Evolutionary conservation across 331 rosid species (phyloP).

Genomic region (Telfairia occidentalis): DNA sequence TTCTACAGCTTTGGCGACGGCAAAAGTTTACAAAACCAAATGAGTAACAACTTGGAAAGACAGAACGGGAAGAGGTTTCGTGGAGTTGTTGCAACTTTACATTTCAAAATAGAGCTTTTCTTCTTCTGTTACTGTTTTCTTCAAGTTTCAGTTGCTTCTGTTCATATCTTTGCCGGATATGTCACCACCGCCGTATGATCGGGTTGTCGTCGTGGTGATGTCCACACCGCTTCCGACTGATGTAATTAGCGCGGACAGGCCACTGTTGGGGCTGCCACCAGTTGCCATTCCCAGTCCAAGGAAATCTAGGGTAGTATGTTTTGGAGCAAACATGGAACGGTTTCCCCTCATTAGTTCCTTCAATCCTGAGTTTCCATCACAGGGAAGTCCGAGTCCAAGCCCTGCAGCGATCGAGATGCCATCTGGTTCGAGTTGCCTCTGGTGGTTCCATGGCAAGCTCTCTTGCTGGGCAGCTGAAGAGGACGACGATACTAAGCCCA

Average conservation of each 20-base stretch:
- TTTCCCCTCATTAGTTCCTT: conserved; percentile 80
- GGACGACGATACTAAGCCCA: conserved; percentile 62
- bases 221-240: conserved; percentile 63
- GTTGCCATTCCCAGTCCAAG: conserved; percentile 94
- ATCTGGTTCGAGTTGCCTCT: conserved; percentile 37
- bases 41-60: neutral
- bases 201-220: conserved; percentile 34
- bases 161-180: conserved; percentile 57
- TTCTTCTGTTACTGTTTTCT: neutral
- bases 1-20: neutral
- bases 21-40: neutral
- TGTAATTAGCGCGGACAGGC: conserved; percentile 68
- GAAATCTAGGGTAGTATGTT: conserved; percentile 88
- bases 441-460: conserved; percentile 59
- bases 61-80: neutral
- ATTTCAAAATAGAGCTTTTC: neutral
- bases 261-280: conserved; percentile 46
- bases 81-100: neutral
- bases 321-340: conserved; percentile 74
- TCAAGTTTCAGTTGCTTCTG: conserved; percentile 33
- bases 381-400: conserved; percentile 77
- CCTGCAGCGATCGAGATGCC: conserved; percentile 42
- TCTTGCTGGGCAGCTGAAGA: conserved; percentile 44
- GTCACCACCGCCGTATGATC: conserved; percentile 53
- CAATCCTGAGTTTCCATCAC: conserved; percentile 60